Base-by-base conservation (phyloP, 2,329 filamentous ascomycete genomes). In the Penicillium palitans region DNA sequence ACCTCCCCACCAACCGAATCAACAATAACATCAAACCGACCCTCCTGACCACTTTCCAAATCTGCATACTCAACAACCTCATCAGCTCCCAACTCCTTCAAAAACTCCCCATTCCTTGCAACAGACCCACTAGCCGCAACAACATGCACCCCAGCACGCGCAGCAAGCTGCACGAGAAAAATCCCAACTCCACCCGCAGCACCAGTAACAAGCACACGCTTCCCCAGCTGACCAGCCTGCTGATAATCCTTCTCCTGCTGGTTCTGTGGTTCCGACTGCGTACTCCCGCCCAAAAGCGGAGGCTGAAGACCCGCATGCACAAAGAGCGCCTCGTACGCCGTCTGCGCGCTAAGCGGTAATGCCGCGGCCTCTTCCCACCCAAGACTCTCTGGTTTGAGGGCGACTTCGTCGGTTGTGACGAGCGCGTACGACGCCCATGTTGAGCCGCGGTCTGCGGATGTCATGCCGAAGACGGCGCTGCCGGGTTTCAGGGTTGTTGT, bases 131-230 rank as follows among this genome's bases (percentile, higher is more conserved):
- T 68, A 9, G 72, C 67, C 4, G 70, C 72, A n/a, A 76, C 73
- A n/a, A 74, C 66, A 40, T 67, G 58, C 37, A 66, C 6, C 3
- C 66, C 69, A 1, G 73, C 73, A 4, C 70, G 44, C 0, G 65
- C 63, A 37, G 74, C 77, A 9, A 79, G 59, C 59, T 79, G 76
- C 6, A 79, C 70, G 1, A 69, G 63, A 50, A 71, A 78, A 0
- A 69, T 63, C 2, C 78, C 77, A 3, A 74, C 72, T 0, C 70
- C 76, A 9, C 78, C 78, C 9, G 70, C 68, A 31, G 71, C 74
- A 6, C 75, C 75, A 7, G 73, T 76, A 49, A 78, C 65, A 33
- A 78, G 61, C 17, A 78, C 40, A 2, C 52, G 47, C 47, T 52
- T 40, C 7, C 27, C 50, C 19, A 27, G 29, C 19, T 42, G 44